A percentile compares a stretch with the other conserved stretches of the same genome.
phyloP scores from a whole-genome alignment of 2,329 filamentous ascomycete species.

The Pyrenophora teres region DNA sequence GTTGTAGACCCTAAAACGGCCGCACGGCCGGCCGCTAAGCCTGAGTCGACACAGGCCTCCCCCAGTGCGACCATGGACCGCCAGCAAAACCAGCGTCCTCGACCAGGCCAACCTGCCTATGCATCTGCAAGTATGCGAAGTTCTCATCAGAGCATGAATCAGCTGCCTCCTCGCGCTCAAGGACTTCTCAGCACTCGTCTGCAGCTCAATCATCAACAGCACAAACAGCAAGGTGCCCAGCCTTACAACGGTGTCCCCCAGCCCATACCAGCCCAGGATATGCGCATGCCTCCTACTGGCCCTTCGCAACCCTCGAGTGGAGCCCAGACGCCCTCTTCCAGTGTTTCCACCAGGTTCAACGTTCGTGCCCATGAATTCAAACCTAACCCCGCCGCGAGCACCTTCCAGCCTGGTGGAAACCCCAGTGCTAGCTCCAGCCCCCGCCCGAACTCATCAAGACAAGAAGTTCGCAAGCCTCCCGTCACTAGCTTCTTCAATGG shows the following conservation, averaged over 20 bases:
- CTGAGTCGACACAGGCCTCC: constrained; percentile 37
- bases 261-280: constrained; percentile 65
- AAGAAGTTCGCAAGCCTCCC: constrained; percentile 38
- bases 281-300: constrained; percentile 74
- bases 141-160: constrained; percentile 50
- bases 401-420: constrained; percentile 74
- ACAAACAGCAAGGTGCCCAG: constrained; percentile 51
- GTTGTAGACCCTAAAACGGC: constrained; percentile 40
- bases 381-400: constrained; percentile 77
- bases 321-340: constrained; percentile 59
- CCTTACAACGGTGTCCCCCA: constrained; percentile 57
- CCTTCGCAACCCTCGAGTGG: constrained; percentile 61
- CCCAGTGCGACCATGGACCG: constrained; percentile 49
- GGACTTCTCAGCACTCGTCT: constrained; percentile 58
- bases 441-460: constrained; percentile 54
- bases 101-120: constrained; percentile 45
- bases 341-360: constrained; percentile 61
- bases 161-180: constrained; percentile 45
- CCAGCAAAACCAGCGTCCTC: constrained; percentile 53
- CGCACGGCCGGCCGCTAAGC: constrained; percentile 42
- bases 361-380: constrained; percentile 76
- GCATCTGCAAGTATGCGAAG: constrained; percentile 53
- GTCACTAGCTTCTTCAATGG: constrained; percentile 64
- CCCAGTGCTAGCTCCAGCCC: constrained; percentile 74
- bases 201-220: constrained; percentile 58